These are phyloP conservation scores for Aurinia saxatilis DNA, from an alignment of 345 rosid genomes.

Conservation along the genomic window DNA sequence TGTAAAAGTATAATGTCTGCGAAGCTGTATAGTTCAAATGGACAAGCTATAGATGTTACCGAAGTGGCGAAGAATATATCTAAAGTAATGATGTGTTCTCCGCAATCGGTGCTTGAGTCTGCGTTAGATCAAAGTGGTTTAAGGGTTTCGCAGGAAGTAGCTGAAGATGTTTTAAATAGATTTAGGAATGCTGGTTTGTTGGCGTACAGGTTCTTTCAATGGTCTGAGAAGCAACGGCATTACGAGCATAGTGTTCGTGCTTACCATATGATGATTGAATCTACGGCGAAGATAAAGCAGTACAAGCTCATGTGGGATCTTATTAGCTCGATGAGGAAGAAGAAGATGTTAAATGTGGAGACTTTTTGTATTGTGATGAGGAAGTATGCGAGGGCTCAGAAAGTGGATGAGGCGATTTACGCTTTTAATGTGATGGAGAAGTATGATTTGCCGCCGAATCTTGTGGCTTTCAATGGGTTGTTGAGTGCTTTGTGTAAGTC, in stretches of 20 bases:
- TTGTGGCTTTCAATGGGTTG: conserved; percentile 71
- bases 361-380: conserved; percentile 90
- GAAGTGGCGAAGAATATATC: conserved; percentile 40
- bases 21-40: conserved; percentile 35
- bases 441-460: conserved; percentile 49
- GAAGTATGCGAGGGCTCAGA: conserved; percentile 69
- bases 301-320: conserved; percentile 86
- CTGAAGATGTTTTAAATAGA: conserved; percentile 55
- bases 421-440: conserved; percentile 87
- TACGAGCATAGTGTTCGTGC: conserved; percentile 61
- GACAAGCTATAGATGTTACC: conserved; percentile 29
- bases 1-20: conserved; percentile 18
- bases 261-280: conserved; percentile 64
- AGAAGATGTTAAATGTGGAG: conserved; percentile 59
- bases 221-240: conserved; percentile 86
- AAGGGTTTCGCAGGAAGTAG: conserved; percentile 48
- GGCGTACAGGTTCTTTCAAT: conserved; percentile 76
- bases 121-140: conserved; percentile 64
- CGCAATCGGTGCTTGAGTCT: conserved; percentile 51
- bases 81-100: conserved; percentile 65
- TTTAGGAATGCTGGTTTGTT: conserved; percentile 80
- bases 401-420: conserved; percentile 76
- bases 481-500: conserved; percentile 87
- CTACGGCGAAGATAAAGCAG: conserved; percentile 78
- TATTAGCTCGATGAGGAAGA: conserved; percentile 64